Conservation (phyloP, 1,139 yeast species). For the Zygoascus meyerae region DNA sequence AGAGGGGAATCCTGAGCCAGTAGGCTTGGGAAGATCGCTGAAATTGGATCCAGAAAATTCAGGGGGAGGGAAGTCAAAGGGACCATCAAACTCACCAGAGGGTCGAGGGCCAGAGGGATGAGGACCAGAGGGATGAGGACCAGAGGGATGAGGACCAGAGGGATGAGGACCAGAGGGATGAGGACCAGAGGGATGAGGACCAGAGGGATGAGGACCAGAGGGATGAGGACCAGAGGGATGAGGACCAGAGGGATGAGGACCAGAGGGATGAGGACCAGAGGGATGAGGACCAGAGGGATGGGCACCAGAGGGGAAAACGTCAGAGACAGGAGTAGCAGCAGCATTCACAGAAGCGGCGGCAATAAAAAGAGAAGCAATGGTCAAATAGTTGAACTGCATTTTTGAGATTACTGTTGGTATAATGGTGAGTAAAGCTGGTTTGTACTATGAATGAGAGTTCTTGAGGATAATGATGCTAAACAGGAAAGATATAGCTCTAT, state of each 20-base stretch:
- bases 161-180: constrained; percentile 1
- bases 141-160: background rate
- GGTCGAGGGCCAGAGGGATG: background rate
- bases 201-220: background rate
- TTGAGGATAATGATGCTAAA: too few relatives aligned
- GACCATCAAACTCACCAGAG: background rate
- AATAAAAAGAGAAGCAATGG: constrained; percentile 1
- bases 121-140: background rate
- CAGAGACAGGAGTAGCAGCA: constrained; percentile 3
- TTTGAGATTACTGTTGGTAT: background rate
- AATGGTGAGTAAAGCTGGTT: background rate
- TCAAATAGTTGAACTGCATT: constrained; percentile 2
- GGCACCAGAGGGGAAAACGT: background rate
- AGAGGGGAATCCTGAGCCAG: background rate
- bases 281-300: background rate
- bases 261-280: constrained; percentile 1
- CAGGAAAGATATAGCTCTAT: too few relatives aligned
- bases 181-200: background rate
- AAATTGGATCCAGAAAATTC: background rate
- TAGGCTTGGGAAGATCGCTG: background rate
- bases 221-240: background rate
- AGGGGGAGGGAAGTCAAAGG: background rate
- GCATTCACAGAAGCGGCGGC: constrained; percentile 1
- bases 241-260: background rate
- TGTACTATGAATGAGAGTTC: too few relatives aligned